Evolutionary conservation across 306 rosid species (phyloP).

Genomic region (Fragaria ananassa): DNA sequence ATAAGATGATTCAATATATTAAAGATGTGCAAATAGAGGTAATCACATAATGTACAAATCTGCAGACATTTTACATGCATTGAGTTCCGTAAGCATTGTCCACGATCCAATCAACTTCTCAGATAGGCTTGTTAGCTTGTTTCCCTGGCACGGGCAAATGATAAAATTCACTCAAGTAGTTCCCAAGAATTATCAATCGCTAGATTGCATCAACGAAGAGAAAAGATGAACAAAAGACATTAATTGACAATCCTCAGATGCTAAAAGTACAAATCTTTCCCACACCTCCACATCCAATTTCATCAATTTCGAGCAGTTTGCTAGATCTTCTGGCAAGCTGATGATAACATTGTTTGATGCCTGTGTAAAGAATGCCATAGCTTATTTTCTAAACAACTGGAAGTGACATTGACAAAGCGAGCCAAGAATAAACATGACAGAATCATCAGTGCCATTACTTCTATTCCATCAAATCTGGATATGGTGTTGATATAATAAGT

Average conservation of each 20-base stretch:
- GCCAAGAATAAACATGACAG: not conserved
- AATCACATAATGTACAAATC: constrained; percentile 9
- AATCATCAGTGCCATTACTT: not conserved
- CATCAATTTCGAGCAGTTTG: constrained; percentile 71
- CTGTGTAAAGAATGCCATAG: constrained; percentile 44
- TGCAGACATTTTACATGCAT: constrained; percentile 56
- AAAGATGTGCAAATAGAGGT: constrained; percentile 14
- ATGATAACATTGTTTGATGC: constrained; percentile 70
- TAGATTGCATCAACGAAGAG: constrained; percentile 2
- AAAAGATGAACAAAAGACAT: not conserved
- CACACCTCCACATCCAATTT: constrained; percentile 89
- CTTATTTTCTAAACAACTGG: not conserved
- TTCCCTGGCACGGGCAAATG: constrained; percentile 55
- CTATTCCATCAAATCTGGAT: not conserved
- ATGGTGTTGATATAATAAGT: no score
- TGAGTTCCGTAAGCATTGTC: constrained; percentile 80
- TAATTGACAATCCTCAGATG: constrained; percentile 11
- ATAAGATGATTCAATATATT: constrained; percentile 23
- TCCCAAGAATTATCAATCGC: constrained; percentile 16
- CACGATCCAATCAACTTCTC: constrained; percentile 70
- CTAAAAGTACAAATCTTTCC: constrained; percentile 20
- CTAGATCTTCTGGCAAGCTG: constrained; percentile 76
- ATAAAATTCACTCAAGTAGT: constrained; percentile 6
- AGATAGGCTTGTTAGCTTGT: constrained; percentile 62
- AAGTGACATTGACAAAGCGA: not conserved